These are phyloP conservation scores for Leishmania tropica DNA, from an alignment of 208 protist species.

Conservation along the genomic window DNA sequence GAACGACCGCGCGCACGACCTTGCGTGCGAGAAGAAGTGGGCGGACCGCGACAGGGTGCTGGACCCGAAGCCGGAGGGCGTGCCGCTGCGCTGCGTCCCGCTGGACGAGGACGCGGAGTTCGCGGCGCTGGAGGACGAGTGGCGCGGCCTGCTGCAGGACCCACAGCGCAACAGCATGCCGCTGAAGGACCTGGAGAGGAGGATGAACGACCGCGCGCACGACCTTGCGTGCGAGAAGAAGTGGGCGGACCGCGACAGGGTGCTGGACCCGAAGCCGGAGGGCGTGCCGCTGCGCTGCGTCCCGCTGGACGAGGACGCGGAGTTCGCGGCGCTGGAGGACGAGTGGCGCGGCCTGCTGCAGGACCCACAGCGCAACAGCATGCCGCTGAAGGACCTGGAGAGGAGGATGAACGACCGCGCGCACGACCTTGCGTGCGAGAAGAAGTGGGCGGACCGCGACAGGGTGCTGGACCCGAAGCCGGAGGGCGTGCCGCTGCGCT, in stretches of 20 bases:
- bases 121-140: slow-evolving; percentile 28
- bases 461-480: slow-evolving; percentile 39
- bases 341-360: slow-evolving; percentile 20
- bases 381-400: background rate
- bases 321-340: slow-evolving; percentile 35
- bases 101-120: slow-evolving; percentile 49
- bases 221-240: slow-evolving; percentile 47
- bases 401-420: slow-evolving; percentile 19
- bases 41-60: slow-evolving; percentile 40
- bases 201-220: slow-evolving; percentile 41
- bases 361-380: background rate
- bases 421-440: slow-evolving; percentile 43
- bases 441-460: slow-evolving; percentile 40
- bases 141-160: slow-evolving; percentile 10
- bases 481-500: slow-evolving; percentile 48
- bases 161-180: background rate
- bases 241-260: slow-evolving; percentile 33
- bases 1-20: slow-evolving; percentile 34
- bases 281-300: slow-evolving; percentile 47
- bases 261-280: slow-evolving; percentile 45
- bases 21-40: slow-evolving; percentile 45
- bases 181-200: slow-evolving; percentile 34
- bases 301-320: slow-evolving; percentile 38
- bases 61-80: slow-evolving; percentile 47
- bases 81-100: slow-evolving; percentile 34